These are phyloP conservation scores for Didymella keratinophila DNA, from an alignment of 2,329 filamentous ascomycete genomes.

Conservation along the genomic window DNA sequence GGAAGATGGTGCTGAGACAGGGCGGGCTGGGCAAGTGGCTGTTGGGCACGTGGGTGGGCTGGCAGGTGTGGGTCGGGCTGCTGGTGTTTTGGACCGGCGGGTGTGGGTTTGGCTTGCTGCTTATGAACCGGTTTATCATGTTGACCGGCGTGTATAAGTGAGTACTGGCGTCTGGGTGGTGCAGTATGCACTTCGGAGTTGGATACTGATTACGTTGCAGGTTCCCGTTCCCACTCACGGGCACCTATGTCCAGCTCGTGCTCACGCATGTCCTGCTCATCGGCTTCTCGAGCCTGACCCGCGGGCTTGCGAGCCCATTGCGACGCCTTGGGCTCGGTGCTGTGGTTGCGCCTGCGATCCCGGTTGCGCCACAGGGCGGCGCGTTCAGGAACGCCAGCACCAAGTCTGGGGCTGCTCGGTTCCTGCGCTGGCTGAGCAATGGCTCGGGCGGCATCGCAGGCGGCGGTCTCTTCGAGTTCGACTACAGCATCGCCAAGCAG, in stretches of 20 bases:
- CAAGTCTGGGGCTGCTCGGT: slow-evolving; percentile 32
- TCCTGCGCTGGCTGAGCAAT: slow-evolving; percentile 50
- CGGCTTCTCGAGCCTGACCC: slow-evolving; percentile 57
- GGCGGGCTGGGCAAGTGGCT: slow-evolving; percentile 60
- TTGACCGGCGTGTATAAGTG: slow-evolving; percentile 58
- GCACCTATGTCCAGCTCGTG: slow-evolving; percentile 60
- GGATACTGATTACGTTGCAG: slow-evolving; percentile 36
- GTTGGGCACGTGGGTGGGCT: slow-evolving; percentile 57
- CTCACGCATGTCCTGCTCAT: slow-evolving; percentile 60
- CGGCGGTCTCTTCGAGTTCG: slow-evolving; percentile 63
- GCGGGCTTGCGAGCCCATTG: slow-evolving; percentile 55
- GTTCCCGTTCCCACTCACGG: slow-evolving; percentile 62
- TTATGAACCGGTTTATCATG: slow-evolving; percentile 62
- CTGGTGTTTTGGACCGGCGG: slow-evolving; percentile 59
- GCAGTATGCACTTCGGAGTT: too few species aligned
- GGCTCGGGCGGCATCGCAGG: slow-evolving; percentile 60
- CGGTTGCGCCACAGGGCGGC: slow-evolving; percentile 44
- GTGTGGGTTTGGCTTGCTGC: slow-evolving; percentile 56
- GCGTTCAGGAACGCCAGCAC: slow-evolving; percentile 37
- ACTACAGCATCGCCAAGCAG: slow-evolving; percentile 56
- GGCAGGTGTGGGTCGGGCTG: slow-evolving; percentile 58
- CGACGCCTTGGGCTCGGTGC: slow-evolving; percentile 54
- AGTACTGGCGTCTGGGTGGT: slow-evolving; percentile 2
- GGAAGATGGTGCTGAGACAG: slow-evolving; percentile 47
- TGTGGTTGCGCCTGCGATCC: slow-evolving; percentile 55